Base-by-base conservation (phyloP, 1,284 basidiomycete species). In the Ustilago xerochloae region DNA sequence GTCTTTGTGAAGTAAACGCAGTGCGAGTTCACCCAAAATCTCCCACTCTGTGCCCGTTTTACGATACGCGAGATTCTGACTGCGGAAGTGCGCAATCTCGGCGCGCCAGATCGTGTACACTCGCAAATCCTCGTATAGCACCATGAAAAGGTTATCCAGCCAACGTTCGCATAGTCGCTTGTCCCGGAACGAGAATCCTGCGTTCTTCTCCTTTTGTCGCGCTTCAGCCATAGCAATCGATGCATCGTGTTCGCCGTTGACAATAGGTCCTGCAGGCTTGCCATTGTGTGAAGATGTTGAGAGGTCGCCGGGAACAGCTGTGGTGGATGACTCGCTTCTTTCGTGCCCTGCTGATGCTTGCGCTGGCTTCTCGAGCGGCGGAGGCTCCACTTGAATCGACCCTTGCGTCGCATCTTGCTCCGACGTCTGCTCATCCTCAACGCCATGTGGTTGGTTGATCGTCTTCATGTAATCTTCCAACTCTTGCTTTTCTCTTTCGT, bases 21-120 rank as follows among this genome's bases (percentile, higher is more conserved):
- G 83, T 0, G 95, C 96, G 8, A 99, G 88, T 82, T 99, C 97
- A 30, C 96, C 97, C 2, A 99, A 87, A 50, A 99, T 97, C 86
- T 99, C 96, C 96, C 97, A 99, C 85, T 99, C 96, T 16, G 93
- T 87, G 0, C 93, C 94, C 0, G 96, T 97, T 87, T 98, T 98
- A 71, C 93, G 90, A 84, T 98, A 99, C 0, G 94, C 94, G 68
- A 98, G 91, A 77, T 96, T 93, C 83, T 98, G 96, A 0, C 92
- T 94, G 84, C 96, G 97, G 89, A 97, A 99, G 83, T 99, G 96
- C 0, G 94, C 93, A n/a, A 98, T 92, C 84, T 99, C 97, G 4
- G 97, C 96, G 20, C 96, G 90, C 90, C 97, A 99, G 82, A 99
- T 99, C 0, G 97, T 99, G 91, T 96, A 99, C 12, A 99, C 93